A percentile compares a stretch with the other conserved stretches of the same genome.
phyloP scores from a whole-genome alignment of 2,329 filamentous ascomycete genomes.

The Aureobasidium sp. region DNA sequence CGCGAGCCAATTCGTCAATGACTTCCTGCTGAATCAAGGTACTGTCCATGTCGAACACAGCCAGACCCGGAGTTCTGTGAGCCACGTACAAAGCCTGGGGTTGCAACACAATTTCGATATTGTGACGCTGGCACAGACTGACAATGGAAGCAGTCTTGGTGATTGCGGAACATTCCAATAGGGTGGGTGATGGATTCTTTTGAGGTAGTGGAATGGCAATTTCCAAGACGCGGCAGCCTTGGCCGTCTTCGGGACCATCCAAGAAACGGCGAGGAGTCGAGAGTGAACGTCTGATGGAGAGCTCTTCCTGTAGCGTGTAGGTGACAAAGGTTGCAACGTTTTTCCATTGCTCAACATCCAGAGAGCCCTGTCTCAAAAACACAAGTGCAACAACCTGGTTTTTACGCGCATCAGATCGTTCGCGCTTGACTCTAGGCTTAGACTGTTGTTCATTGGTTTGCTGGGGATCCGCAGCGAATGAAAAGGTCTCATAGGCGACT shows the following conservation, averaged over 20 bases:
- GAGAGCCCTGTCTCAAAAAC: conserved; percentile 13
- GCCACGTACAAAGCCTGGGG: conserved; percentile 14
- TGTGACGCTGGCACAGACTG: conserved; percentile 8
- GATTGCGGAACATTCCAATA: conserved; percentile 14
- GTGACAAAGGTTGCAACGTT: conserved; percentile 12
- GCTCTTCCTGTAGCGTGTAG: conserved; percentile 15
- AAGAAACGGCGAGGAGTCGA: conserved; percentile 13
- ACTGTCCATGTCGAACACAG: conserved; percentile 98
- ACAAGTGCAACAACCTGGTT: conserved; percentile 15
- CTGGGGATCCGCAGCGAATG: conserved; percentile 11
- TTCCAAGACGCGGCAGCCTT: conserved; percentile 14
- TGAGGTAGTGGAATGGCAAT: conserved; percentile 12
- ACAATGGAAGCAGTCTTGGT: conserved; percentile 11
- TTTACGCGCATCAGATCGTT: conserved; percentile 1
- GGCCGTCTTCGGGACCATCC: conserved; percentile 8
- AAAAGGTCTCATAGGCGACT: conserved; percentile 13
- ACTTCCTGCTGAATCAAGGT: conserved; percentile 96
- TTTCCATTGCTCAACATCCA: conserved; percentile 1
- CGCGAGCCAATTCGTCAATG: conserved; percentile 86
- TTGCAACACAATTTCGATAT: conserved; percentile 16
- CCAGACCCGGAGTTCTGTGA: conserved; percentile 48
- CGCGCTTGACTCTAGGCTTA: conserved; percentile 5
- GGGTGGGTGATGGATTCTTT: conserved; percentile 8
- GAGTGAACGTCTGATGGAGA: conserved; percentile 9
- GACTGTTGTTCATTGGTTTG: not conserved